A percentile compares a stretch with the other conserved stretches of the same genome.
Evolutionary conservation across 352 stramenopile genomes (phyloP).

Genomic region (Phytophthora crassamura): DNA sequence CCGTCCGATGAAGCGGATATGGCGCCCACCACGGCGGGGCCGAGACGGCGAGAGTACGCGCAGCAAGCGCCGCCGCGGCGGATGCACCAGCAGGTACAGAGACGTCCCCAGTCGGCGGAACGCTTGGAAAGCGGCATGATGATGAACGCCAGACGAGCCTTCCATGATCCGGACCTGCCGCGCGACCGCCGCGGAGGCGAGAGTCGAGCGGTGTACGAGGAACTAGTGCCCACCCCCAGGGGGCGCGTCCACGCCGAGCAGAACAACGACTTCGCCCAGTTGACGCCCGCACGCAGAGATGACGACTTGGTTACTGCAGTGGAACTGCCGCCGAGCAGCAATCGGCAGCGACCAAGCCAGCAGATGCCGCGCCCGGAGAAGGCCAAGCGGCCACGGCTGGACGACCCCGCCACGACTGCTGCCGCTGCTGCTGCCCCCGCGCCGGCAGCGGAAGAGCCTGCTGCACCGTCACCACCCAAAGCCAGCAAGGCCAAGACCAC

Average conservation of each 20-base stretch:
- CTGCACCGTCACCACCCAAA: not conserved
- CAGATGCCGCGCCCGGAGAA: slow-evolving; percentile 17
- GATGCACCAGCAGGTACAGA: slow-evolving; percentile 25
- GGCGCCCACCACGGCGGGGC: not conserved
- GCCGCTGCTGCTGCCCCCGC: slow-evolving; percentile 17
- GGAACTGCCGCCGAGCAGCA: slow-evolving; percentile 7
- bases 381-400: slow-evolving; percentile 14
- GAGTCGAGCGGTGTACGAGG: slow-evolving; percentile 30
- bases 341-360: slow-evolving; percentile 9
- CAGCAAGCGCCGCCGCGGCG: slow-evolving; percentile 26
- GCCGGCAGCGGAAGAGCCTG: slow-evolving; percentile 4
- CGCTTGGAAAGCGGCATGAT: slow-evolving; percentile 16
- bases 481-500: slow-evolving; percentile 18
- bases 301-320: not conserved
- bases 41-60: slow-evolving; percentile 29
- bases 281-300: not conserved
- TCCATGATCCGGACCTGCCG: slow-evolving; percentile 22
- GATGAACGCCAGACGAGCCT: slow-evolving; percentile 15
- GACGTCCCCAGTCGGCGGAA: slow-evolving; percentile 12
- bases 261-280: slow-evolving; percentile 15
- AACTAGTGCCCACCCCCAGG: slow-evolving; percentile 27
- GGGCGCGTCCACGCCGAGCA: not conserved
- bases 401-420: slow-evolving; percentile 12
- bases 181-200: slow-evolving; percentile 23
- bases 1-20: slow-evolving; percentile 12